Conservation (phyloP, 768 basidiomycete genomes). For the Naganishia vishniacii region DNA sequence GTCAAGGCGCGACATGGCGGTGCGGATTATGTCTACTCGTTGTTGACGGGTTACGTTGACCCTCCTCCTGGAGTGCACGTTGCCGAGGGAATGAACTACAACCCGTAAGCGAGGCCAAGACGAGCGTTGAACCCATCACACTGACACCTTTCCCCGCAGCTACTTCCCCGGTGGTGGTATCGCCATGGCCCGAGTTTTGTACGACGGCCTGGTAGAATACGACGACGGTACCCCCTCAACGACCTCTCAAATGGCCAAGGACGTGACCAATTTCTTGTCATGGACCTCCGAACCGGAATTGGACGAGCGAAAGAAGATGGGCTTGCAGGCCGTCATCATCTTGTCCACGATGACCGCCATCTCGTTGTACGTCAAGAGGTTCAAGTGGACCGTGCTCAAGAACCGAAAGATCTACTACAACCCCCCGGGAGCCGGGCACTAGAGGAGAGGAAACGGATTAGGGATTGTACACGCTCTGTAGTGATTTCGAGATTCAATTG, state of each 20-base stretch:
- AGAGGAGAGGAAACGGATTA: slow-evolving; percentile 48
- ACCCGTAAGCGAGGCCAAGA: slow-evolving; percentile 40
- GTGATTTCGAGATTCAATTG: too few relatives aligned
- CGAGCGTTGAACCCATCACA: neutral
- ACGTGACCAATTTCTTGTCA: slow-evolving; percentile 87
- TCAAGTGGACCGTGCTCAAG: slow-evolving; percentile 90
- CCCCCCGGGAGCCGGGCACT: slow-evolving; percentile 18
- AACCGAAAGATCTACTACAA: slow-evolving; percentile 71
- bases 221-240: slow-evolving; percentile 96
- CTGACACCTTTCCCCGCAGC: slow-evolving; percentile 54
- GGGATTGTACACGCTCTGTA: neutral
- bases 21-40: slow-evolving; percentile 95
- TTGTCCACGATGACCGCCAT: slow-evolving; percentile 76
- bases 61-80: slow-evolving; percentile 64
- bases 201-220: slow-evolving; percentile 93
- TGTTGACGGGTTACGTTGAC: slow-evolving; percentile 94
- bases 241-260: slow-evolving; percentile 99
- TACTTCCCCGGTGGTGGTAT: slow-evolving; percentile 99
- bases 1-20: slow-evolving; percentile 96
- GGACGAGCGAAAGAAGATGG: slow-evolving; percentile 94
- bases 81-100: slow-evolving; percentile 90
- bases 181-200: slow-evolving; percentile 93
- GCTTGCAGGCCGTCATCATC: slow-evolving; percentile 89
- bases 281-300: slow-evolving; percentile 99
- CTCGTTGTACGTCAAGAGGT: slow-evolving; percentile 84